These are phyloP conservation scores for Cucurbita argyrosperma DNA, from an alignment of 306 rosid species.

Conservation along the genomic window DNA sequence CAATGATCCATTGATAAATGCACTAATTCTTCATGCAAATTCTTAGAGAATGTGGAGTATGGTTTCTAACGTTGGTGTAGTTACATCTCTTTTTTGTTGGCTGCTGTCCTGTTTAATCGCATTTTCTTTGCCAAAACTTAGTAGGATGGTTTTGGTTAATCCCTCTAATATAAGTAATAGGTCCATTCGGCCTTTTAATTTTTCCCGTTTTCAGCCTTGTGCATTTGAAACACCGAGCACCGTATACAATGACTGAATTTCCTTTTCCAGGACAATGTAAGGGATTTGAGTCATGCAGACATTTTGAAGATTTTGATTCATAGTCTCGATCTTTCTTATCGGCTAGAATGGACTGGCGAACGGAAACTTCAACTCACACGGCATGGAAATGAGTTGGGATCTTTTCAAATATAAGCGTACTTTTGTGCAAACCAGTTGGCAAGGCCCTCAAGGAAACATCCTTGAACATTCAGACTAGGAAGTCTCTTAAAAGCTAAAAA, in stretches of 20 bases:
- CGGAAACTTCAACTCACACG: constrained; percentile 52
- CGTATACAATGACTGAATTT: neutral
- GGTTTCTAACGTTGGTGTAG: neutral
- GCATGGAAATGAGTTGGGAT: constrained; percentile 68
- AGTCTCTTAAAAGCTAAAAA: neutral
- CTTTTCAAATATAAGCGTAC: constrained; percentile 22
- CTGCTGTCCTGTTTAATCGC: neutral
- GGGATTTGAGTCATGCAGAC: constrained; percentile 48
- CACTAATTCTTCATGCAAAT: neutral
- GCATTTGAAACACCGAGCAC: neutral
- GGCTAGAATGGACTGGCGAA: constrained; percentile 56
- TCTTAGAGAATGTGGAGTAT: neutral
- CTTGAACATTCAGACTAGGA: neutral
- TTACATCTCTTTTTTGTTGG: neutral
- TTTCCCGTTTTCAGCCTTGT: neutral
- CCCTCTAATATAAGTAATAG: neutral
- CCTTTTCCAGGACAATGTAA: constrained; percentile 37
- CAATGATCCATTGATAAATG: neutral
- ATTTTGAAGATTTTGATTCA: constrained; percentile 59
- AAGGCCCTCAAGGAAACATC: neutral
- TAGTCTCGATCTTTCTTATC: constrained; percentile 73
- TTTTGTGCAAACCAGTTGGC: neutral
- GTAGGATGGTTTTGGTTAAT: neutral
- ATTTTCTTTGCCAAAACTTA: neutral
- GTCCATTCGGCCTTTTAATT: neutral